Evolutionary conservation across 2,329 filamentous ascomycete species (phyloP).

Genomic region (Orbilia blumenaviensis): DNA sequence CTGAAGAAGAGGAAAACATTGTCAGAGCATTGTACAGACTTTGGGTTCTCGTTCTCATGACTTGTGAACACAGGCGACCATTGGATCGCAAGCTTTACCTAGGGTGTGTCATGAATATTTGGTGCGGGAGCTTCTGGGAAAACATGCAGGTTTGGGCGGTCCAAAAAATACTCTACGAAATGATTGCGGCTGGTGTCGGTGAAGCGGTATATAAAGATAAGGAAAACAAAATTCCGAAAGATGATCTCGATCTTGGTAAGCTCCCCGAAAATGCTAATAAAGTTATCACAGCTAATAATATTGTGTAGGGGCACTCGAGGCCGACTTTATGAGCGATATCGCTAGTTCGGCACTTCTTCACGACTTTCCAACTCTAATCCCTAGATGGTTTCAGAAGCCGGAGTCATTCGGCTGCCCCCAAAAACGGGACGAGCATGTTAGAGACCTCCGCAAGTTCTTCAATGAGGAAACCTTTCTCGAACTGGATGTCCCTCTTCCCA

Average conservation of each 20-base stretch:
- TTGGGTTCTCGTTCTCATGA: slow-evolving; percentile 26
- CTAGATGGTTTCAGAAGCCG: not conserved
- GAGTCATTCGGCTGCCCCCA: not conserved
- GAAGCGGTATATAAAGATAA: not conserved
- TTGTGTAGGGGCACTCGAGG: not conserved
- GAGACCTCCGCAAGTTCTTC: not conserved
- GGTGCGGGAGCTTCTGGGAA: slow-evolving; percentile 10
- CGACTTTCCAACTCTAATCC: slow-evolving; percentile 4
- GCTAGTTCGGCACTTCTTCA: slow-evolving; percentile 10
- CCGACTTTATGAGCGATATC: not conserved
- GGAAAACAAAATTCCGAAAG: not conserved
- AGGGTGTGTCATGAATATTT: not conserved
- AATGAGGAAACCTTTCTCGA: not conserved
- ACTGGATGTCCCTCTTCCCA: not conserved
- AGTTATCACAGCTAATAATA: not conserved
- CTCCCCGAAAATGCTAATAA: not conserved
- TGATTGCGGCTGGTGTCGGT: not conserved
- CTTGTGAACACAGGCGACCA: not conserved
- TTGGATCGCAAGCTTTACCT: not conserved
- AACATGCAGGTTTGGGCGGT: slow-evolving; percentile 15
- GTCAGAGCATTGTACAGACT: slow-evolving; percentile 8
- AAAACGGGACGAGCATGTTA: not conserved
- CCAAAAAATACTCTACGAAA: not conserved
- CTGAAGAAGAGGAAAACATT: not conserved
- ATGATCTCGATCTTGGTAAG: not conserved